Evolutionary conservation across 495 filamentous ascomycete species (phyloP).

Genomic region (Aspergillus sclerotiicarbonarius): DNA sequence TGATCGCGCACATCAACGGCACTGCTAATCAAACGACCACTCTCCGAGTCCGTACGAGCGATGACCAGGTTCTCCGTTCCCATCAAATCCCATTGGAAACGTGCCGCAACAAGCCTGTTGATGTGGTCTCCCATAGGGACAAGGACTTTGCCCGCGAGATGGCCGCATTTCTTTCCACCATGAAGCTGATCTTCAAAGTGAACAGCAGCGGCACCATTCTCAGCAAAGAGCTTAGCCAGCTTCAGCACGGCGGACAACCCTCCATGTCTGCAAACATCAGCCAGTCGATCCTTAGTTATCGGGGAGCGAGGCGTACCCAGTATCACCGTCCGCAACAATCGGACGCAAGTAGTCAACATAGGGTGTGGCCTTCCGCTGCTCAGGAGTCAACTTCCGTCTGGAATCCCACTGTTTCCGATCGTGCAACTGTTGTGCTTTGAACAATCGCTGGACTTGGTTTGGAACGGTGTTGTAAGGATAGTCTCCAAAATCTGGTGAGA

Average conservation of each 20-base stretch:
- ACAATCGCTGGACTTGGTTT: conserved; percentile 92
- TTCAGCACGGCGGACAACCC: conserved; percentile 91
- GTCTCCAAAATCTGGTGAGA: conserved; percentile 94
- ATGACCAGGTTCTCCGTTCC: conserved; percentile 91
- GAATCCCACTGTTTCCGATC: conserved; percentile 93
- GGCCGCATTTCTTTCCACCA: conserved; percentile 97
- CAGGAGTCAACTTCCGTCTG: conserved; percentile 69
- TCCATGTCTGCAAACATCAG: conserved; percentile 54
- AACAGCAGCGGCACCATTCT: conserved; percentile 93
- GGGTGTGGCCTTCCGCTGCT: conserved; percentile 67
- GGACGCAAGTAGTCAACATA: conserved; percentile 91
- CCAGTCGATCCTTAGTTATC: background rate
- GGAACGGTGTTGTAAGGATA: conserved; percentile 99
- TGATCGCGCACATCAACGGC: conserved; percentile 92
- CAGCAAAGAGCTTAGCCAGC: conserved; percentile 96
- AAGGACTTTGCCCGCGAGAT: conserved; percentile 93
- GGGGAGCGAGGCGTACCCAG: conserved; percentile 54
- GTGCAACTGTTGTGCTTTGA: conserved; percentile 95
- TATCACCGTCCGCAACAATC: conserved; percentile 97
- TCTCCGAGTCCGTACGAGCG: conserved; percentile 92
- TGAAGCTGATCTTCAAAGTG: conserved; percentile 98
- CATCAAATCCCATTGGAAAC: conserved; percentile 99
- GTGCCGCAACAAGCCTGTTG: conserved; percentile 84
- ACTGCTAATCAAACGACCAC: conserved; percentile 82
- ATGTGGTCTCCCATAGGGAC: conserved; percentile 95